Evolutionary conservation across 108 stramenopile species (phyloP).

Genomic region (Cyclotella cryptica): DNA sequence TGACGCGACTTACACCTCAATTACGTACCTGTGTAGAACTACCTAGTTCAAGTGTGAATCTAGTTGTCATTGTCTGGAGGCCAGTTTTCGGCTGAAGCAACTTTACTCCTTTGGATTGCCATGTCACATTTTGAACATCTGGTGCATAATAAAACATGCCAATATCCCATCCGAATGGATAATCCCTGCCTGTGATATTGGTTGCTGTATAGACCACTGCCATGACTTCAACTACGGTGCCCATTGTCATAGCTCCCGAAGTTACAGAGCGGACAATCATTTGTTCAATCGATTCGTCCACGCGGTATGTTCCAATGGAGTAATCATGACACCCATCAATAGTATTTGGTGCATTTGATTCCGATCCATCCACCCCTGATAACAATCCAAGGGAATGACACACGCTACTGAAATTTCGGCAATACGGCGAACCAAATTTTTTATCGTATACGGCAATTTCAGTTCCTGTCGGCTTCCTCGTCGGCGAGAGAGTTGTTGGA

Average conservation of each 20-base stretch:
- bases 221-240: not conserved
- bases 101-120: not conserved
- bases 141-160: not conserved
- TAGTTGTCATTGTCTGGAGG: not conserved
- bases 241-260: not conserved
- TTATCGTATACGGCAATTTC: constrained; percentile 6
- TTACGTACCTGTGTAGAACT: not conserved
- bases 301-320: not conserved
- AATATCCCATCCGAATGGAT: not conserved
- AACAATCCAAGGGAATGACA: not conserved
- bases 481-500: not conserved
- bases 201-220: constrained; percentile 3
- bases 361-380: not conserved
- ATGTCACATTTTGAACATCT: not conserved
- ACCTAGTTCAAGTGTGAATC: constrained; percentile 1
- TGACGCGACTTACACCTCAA: no score
- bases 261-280: constrained; percentile 3
- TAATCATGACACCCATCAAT: not conserved
- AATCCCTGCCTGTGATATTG: not conserved
- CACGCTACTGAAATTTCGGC: not conserved
- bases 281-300: constrained; percentile 20
- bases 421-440: not conserved
- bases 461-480: not conserved
- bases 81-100: not conserved
- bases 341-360: constrained; percentile 15